Evolutionary conservation across 164 flowering plant species (phyloP), one percentile per base, ranked within the genome.

Genomic region (Warburgia ugandensis): DNA sequence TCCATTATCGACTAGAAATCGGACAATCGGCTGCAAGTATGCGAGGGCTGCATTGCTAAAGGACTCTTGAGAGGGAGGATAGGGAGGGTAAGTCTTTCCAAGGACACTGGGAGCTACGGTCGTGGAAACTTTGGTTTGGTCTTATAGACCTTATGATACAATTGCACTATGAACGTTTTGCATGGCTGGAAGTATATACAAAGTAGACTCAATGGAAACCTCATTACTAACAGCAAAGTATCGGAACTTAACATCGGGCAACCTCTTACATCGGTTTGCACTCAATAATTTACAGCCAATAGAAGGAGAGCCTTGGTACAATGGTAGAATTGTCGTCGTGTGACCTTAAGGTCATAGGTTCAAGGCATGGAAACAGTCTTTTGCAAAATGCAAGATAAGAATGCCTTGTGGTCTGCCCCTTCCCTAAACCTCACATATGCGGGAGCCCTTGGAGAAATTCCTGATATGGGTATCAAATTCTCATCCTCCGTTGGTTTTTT

Each of bases 41-140:
- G 17, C 10, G 13, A 7, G 0, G 1, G 42, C 45, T 9, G 42
- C 60, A 0, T 14, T 17, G 0, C 56, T 7, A 44, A 77, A 77
- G 3, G 28, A 53, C 10, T 67, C 70, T 0, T 13, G 37, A 8
- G 82, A 77, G 0, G 82, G 79, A 1, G 77, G 64, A 8, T 79
- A 77, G 0, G 82, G 79, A 1, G 77, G 64, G 42, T 19, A 66
- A 0, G 72, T 61, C 8, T 36, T 20, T 2, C 49, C 67, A 9
- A 72, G 32, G 4, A 57, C 64, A 1, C 14, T n/a, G 12, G 37
- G 10, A 0, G 50, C 0, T 5, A 72, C 59, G 11, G 54, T 64
- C 0, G 83, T 77, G n/a, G 73, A 58, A 17, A 64, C 67, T 53
- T 47, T 59, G 7, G 72, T 54, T 6, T 48, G 41, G 0, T 4